Base-by-base conservation (phyloP, 2,329 filamentous ascomycete genomes). In the Colletotrichum lini region DNA sequence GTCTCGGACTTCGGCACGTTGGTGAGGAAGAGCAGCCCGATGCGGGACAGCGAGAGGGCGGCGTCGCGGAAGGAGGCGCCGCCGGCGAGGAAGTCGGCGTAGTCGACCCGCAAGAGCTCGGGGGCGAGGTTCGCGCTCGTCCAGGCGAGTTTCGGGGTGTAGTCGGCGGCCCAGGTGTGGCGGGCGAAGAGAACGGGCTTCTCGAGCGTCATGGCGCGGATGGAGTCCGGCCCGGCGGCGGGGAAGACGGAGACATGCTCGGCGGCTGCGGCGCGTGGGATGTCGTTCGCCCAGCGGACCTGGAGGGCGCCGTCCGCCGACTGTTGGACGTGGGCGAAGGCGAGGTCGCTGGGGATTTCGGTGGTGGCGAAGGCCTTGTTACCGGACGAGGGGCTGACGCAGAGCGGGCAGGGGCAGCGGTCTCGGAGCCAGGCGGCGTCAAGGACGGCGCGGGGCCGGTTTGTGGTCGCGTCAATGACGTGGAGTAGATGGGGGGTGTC, bases 21-120 rank as follows among this genome's bases (percentile, higher is more conserved):
- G 59, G 88, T 89, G 38, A 98, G 81, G 80, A 97, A 94, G 18
- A 98, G 83, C 0, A 98, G 83, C 0, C 96, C 96, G 61, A 91
- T 87, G 42, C 83, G 83, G 45, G 88, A 82, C 4, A 98, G 84
- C 61, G 91, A 86, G 15, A 84, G 80, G 64, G 98, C 83, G 3
- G 89, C 91, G 3, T 84, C 79, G 76, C 87, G 88, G 67, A 97
- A 90, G 0, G 84, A 84, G 0, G 80, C 77, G 58, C 89, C 89
- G 21, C 82, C 77, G 16, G 86, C 79, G 86, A 97, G 92, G 81
- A 94, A 98, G 49, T 91, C 89, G 0, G 89, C 77, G 80, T 93
- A 98, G 65, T 90, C 84, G 53, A 96, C 84, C 80, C 88, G 90
- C 59, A 84, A 82, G 13, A 90, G 83, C n/a, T 86, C 80, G 9